A percentile compares a stretch with the other conserved stretches of the same genome.
Conservation (phyloP, 768 basidiomycete species). For the Psilocybe subaeruginosa region DNA sequence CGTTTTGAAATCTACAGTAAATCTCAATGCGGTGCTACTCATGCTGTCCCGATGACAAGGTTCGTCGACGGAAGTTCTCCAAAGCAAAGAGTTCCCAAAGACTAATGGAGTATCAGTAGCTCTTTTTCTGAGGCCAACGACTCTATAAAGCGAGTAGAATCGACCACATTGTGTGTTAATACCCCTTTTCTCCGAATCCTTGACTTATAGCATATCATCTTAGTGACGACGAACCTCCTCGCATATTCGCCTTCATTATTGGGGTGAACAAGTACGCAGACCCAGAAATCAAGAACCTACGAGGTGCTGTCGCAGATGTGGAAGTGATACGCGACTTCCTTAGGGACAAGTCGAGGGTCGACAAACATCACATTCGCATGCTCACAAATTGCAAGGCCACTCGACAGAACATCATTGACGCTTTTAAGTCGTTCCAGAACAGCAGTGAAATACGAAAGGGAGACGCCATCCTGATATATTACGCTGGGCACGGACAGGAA, state of each 20-base stretch:
- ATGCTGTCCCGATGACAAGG: no score
- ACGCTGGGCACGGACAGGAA: conserved; percentile 4
- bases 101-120: no score
- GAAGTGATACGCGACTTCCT: conserved; percentile 3
- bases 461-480: conserved; percentile 6
- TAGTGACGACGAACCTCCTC: conserved; percentile 17
- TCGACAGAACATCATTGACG: conserved; percentile 41
- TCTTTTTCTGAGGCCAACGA: no score
- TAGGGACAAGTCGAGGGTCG: conserved; percentile 4
- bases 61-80: no score
- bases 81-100: no score
- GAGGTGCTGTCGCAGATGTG: conserved; percentile 13
- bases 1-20: no score
- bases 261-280: conserved; percentile 13
- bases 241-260: conserved; percentile 15
- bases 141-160: no score
- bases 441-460: background rate
- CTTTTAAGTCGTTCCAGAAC: background rate
- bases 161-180: no score
- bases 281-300: background rate
- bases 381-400: conserved; percentile 60
- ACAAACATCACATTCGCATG: conserved; percentile 35
- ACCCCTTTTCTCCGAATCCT: no score
- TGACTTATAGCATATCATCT: background rate
- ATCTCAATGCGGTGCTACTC: no score